Percentiles rank a stretch among this genome's conserved stretches.
Conservation (phyloP, 2,329 filamentous ascomycete species). For the Tolypocladium ophioglossoides region DNA sequence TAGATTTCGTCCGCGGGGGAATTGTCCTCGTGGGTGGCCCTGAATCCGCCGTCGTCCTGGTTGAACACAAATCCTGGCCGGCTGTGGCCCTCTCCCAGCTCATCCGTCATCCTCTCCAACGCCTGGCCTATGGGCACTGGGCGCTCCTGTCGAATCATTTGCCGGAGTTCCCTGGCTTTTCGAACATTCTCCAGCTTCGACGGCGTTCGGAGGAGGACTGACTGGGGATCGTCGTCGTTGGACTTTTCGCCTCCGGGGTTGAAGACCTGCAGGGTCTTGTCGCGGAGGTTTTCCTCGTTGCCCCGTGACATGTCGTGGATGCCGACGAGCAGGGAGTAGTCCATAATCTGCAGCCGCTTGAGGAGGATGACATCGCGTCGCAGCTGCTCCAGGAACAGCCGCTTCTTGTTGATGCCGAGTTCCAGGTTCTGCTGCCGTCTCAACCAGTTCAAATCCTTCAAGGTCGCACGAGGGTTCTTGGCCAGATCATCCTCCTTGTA, state of each 20-base stretch:
- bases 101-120: conserved; percentile 78
- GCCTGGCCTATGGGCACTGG: conserved; percentile 87
- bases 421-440: conserved; percentile 76
- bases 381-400: conserved; percentile 80
- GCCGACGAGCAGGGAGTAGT: conserved; percentile 90
- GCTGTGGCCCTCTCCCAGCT: conserved; percentile 64
- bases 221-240: conserved; percentile 48
- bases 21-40: conserved; percentile 86
- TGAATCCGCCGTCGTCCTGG: conserved; percentile 84
- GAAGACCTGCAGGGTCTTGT: conserved; percentile 87
- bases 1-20: conserved; percentile 83
- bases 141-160: conserved; percentile 86
- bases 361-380: conserved; percentile 77
- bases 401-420: conserved; percentile 79
- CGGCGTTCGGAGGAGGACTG: conserved; percentile 72
- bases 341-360: conserved; percentile 91
- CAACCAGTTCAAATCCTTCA: conserved; percentile 97
- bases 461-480: conserved; percentile 79
- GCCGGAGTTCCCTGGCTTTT: conserved; percentile 81
- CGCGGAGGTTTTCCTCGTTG: conserved; percentile 87
- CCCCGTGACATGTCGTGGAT: conserved; percentile 85
- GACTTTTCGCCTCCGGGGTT: conserved; percentile 66
- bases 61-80: conserved; percentile 75
- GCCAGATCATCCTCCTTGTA: conserved; percentile 81
- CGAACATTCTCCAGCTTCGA: conserved; percentile 87